Evolutionary conservation across 306 rosid species (phyloP), one percentile per base, ranked within the genome.

Genomic region (Vigna reflexopilosa): DNA sequence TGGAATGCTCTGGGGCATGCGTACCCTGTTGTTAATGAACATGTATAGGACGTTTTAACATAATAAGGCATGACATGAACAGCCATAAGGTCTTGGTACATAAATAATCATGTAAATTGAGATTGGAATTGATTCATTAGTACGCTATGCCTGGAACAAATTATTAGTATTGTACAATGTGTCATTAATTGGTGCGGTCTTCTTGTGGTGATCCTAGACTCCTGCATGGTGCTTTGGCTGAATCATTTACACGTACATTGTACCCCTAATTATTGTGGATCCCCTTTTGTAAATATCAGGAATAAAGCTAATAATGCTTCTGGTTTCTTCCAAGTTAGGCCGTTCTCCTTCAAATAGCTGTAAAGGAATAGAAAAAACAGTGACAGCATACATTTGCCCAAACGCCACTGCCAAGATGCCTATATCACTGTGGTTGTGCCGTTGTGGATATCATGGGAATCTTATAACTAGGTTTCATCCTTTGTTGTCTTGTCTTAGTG

Each of bases 41-140:
- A 63, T 69, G 72, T 64, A 68, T 52, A 71, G 57, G 59, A 13
- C 63, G 48, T 57, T 57, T 76, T 77, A 28, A 26, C 56, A 66
- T 32, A 65, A 72, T 77, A 61, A 80, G 73, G 36, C 47, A 26
- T 28, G 17, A 67, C 51, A 32, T 30, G 70, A 77, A 73, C 69
- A 3, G 19, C 69, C 36, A 36, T 38, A 45, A 55, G 22, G 54
- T n/a, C 48, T 59, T 81, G 82, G 84, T 88, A 85, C 61, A 81
- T 83, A 87, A 83, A 75, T 72, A 80, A 75, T 24, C 79, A 56
- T 45, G 70, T 70, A 49, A 57, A 40, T 49, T 70, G 66, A 36
- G 36, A 8, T 62, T 70, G 20, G 32, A 14, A 69, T 57, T 51
- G 65, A 66, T 79, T 49, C 64, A 47, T 57, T 63, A 68, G 74